phyloP scores from a whole-genome alignment of 2,329 filamentous ascomycete species.

The Fonsecaea erecta region DNA sequence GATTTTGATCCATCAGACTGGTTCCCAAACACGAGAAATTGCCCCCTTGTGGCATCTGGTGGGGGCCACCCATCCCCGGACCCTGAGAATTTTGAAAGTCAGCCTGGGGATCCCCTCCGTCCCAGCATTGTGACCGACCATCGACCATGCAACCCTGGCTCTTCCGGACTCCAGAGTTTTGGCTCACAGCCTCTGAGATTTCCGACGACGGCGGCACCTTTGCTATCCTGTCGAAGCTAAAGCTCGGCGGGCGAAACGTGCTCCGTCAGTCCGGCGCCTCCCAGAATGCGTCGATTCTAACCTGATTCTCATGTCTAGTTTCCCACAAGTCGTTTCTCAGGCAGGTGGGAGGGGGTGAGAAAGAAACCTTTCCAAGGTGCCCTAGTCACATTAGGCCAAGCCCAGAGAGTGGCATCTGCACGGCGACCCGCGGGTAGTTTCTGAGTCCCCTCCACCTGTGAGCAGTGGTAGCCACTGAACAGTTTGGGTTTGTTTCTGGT shows the following conservation, averaged over 20 bases:
- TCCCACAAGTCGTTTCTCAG: constrained; percentile 10
- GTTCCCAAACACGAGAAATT: constrained; percentile 12
- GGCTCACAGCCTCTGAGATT: constrained; percentile 16
- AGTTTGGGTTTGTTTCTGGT: constrained; percentile 17
- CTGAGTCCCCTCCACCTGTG: constrained; percentile 21
- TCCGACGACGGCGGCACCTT: constrained; percentile 12
- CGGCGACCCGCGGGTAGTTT: constrained; percentile 25
- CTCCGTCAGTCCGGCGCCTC: constrained; percentile 11
- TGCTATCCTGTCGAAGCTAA: constrained; percentile 12
- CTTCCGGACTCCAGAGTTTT: constrained; percentile 24
- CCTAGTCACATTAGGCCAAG: constrained; percentile 31
- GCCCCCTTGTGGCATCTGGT: constrained; percentile 8
- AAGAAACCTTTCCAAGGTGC: constrained; percentile 18
- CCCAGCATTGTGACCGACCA: constrained; percentile 4
- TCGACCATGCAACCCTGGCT: constrained; percentile 7
- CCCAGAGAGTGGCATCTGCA: constrained; percentile 25
- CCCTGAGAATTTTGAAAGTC: constrained; percentile 5
- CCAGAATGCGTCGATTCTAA: constrained; percentile 25
- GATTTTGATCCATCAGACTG: constrained; percentile 23
- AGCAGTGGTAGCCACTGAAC: constrained; percentile 8
- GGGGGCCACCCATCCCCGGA: constrained; percentile 8
- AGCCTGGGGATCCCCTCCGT: constrained; percentile 16
- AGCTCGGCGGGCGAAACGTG: constrained; percentile 21
- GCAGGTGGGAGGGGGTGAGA: constrained; percentile 6
- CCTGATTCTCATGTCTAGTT: constrained; percentile 19